Conservation (phyloP, 2,329 filamentous ascomycete genomes). For the Aspergillus sp. region DNA sequence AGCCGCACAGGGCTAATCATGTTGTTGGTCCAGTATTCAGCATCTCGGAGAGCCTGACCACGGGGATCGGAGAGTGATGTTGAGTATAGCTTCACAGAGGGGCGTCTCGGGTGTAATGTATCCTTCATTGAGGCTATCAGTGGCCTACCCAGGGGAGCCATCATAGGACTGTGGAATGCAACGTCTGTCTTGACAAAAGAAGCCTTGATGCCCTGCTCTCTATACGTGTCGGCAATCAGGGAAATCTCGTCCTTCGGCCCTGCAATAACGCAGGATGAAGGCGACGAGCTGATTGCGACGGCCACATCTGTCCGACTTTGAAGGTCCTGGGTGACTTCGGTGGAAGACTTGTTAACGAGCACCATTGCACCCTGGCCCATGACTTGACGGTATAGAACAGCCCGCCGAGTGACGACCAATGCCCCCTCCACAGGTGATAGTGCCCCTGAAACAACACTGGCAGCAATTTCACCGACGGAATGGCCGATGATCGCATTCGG, state of each 20-base stretch:
- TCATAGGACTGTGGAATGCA: constrained; percentile 43
- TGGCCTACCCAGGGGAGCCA: constrained; percentile 30
- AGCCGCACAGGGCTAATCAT: constrained; percentile 37
- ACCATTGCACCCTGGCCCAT: constrained; percentile 22
- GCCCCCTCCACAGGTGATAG: constrained; percentile 33
- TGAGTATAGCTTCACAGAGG: constrained; percentile 14
- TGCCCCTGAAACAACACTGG: constrained; percentile 30
- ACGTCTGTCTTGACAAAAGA: constrained; percentile 41
- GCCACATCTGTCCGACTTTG: background rate
- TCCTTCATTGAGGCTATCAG: constrained; percentile 20
- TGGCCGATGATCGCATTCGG: constrained; percentile 44
- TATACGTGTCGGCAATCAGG: background rate
- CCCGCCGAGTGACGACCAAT: constrained; percentile 35
- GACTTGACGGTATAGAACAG: constrained; percentile 30
- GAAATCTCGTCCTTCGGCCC: constrained; percentile 7
- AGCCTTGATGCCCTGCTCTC: constrained; percentile 26
- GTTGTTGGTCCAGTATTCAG: constrained; percentile 39
- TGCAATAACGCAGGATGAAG: constrained; percentile 7
- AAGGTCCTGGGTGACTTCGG: background rate
- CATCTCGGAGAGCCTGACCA: background rate
- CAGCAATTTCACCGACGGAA: constrained; percentile 45
- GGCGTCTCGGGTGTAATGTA: constrained; percentile 23
- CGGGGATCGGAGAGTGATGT: constrained; percentile 21
- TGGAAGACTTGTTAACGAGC: constrained; percentile 1
- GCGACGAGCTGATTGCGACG: constrained; percentile 13